Conservation (phyloP, 2,329 filamentous ascomycete genomes). For the Trichoderma simmonsii region DNA sequence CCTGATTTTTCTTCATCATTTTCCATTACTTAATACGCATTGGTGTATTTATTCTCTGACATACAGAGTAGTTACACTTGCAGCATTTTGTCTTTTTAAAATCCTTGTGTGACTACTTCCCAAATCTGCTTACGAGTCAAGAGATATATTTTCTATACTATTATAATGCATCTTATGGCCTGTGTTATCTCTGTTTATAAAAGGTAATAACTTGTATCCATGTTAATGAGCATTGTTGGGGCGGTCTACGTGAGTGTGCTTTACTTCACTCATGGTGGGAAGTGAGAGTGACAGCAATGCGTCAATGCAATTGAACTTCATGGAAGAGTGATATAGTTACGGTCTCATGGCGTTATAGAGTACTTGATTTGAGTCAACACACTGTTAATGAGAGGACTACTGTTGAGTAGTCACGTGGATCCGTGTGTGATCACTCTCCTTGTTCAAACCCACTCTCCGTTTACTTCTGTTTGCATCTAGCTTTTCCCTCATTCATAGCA, state of each 20-base stretch:
- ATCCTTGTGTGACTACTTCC: not conserved
- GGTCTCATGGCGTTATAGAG: accelerated
- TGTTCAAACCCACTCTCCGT: not conserved
- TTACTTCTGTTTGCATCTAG: not conserved
- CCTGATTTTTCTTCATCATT: accelerated
- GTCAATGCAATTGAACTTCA: not conserved
- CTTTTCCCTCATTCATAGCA: not conserved
- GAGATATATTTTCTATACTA: not conserved
- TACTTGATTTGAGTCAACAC: too few relatives aligned
- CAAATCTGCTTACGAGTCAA: not conserved
- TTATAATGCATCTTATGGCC: too few relatives aligned
- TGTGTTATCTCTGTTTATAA: not conserved
- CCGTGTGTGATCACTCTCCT: not conserved
- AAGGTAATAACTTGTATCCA: accelerated
- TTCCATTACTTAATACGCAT: not conserved
- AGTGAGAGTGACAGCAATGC: not conserved
- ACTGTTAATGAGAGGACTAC: not conserved
- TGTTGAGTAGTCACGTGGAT: not conserved
- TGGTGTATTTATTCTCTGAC: not conserved
- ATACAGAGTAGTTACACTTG: not conserved
- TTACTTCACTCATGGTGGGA: not conserved
- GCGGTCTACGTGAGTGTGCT: not conserved
- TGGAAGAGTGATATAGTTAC: not conserved
- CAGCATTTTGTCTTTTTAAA: not conserved
- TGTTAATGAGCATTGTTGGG: not conserved